Percentiles rank a stretch among this genome's conserved stretches.
Conservation (phyloP, 2,329 filamentous ascomycete genomes). For the Pseudocercospora fuligena region DNA sequence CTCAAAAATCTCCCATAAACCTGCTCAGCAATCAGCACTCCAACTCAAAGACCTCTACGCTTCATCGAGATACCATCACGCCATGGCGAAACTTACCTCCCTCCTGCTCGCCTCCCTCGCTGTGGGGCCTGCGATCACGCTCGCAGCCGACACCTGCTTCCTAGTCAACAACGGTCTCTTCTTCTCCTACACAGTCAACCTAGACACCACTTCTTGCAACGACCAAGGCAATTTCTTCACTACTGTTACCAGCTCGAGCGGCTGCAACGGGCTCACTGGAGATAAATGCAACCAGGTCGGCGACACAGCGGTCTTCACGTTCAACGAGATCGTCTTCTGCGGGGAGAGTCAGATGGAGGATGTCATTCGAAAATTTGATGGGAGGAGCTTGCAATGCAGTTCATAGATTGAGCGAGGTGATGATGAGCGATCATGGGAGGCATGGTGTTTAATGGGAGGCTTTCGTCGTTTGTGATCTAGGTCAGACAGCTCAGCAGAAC, state of each 20-base stretch:
- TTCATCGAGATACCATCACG: too few species aligned
- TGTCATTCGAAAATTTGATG: conserved; percentile 1
- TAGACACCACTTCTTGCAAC: neutral
- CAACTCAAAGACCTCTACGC: too few species aligned
- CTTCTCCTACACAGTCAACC: neutral
- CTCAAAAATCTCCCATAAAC: too few species aligned
- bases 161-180: neutral
- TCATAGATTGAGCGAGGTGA: neutral
- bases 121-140: neutral
- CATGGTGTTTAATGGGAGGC: neutral
- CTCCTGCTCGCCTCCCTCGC: neutral
- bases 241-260: neutral
- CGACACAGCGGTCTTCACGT: neutral
- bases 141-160: neutral
- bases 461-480: neutral
- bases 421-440: neutral
- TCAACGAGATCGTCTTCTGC: neutral
- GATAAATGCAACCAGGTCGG: neutral
- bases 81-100: neutral
- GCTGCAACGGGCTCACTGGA: neutral
- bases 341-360: neutral
- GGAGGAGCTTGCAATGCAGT: neutral
- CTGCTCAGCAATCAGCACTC: too few species aligned
- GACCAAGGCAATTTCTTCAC: neutral
- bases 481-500: too few species aligned